Percentiles rank a stretch among this genome's conserved stretches.
Conservation (phyloP, 202 grass and related monocot species). For the Digitaria exilis region DNA sequence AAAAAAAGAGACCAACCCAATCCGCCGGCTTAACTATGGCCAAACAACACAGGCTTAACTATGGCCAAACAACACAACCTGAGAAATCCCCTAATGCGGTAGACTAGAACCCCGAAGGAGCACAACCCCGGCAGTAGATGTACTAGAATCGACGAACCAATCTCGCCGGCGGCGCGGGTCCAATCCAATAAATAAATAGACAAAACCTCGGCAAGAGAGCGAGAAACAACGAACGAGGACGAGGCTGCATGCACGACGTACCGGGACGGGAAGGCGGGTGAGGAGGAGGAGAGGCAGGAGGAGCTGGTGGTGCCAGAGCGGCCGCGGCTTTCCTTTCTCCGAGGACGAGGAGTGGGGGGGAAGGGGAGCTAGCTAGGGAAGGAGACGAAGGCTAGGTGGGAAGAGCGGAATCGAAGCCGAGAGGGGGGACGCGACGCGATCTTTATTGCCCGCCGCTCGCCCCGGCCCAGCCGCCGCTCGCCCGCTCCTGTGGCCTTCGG, state of each 20-base stretch:
- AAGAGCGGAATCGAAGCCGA: slow-evolving; percentile 31
- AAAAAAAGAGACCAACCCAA: background rate
- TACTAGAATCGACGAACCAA: background rate
- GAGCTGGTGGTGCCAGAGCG: slow-evolving; percentile 17
- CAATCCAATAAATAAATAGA: background rate
- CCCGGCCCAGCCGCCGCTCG: background rate
- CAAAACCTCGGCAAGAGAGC: background rate
- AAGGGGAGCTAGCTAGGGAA: background rate
- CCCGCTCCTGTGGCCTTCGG: background rate
- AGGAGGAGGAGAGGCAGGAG: background rate
- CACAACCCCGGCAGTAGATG: too few species aligned
- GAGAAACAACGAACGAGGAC: background rate
- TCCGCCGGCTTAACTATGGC: too few species aligned
- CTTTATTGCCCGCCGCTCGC: slow-evolving; percentile 36
- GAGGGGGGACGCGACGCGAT: background rate
- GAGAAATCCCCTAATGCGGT: background rate
- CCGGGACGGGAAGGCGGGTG: background rate
- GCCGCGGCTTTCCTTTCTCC: background rate
- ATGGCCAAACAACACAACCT: background rate
- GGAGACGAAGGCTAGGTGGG: background rate
- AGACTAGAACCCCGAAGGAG: background rate
- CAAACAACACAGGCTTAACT: background rate
- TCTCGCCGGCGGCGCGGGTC: background rate
- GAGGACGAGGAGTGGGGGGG: background rate
- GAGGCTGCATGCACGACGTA: background rate